phyloP scores from a whole-genome alignment of 2,329 filamentous ascomycete species.

The Talaromyces sp. region DNA sequence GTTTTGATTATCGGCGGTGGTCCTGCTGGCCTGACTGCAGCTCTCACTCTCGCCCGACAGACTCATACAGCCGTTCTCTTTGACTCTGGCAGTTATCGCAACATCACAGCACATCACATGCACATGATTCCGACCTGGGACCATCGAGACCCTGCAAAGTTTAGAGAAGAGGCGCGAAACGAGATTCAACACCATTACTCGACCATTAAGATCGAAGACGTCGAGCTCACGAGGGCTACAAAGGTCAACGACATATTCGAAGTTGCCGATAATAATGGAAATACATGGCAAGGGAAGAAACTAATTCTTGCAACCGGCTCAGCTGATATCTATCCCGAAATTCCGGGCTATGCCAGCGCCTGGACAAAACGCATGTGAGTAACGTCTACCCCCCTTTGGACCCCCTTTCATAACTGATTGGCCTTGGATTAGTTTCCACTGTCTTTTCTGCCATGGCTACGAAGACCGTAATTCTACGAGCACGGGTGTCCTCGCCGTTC shows the following conservation, averaged over 20 bases:
- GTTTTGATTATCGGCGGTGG: slow-evolving; percentile 32
- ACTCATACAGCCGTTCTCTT: slow-evolving; percentile 39
- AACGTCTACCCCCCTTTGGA: not conserved
- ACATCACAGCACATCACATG: slow-evolving; percentile 39
- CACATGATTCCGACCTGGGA: slow-evolving; percentile 39
- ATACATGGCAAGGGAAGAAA: slow-evolving; percentile 45
- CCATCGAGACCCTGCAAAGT: slow-evolving; percentile 24
- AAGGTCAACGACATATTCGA: slow-evolving; percentile 25
- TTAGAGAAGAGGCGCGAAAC: slow-evolving; percentile 3
- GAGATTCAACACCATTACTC: not conserved
- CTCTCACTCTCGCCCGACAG: slow-evolving; percentile 33
- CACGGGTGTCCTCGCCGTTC: slow-evolving; percentile 45
- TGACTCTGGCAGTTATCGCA: slow-evolving; percentile 39
- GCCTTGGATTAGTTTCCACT: slow-evolving; percentile 45
- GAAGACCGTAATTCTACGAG: slow-evolving; percentile 48
- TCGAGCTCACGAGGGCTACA: slow-evolving; percentile 13
- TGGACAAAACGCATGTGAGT: slow-evolving; percentile 49
- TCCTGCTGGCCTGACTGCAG: slow-evolving; percentile 41
- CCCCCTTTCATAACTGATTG: not conserved
- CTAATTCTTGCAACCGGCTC: slow-evolving; percentile 53
- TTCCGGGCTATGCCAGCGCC: slow-evolving; percentile 49
- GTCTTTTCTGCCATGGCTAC: slow-evolving; percentile 56
- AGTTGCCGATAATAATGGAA: slow-evolving; percentile 35
- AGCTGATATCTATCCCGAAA: slow-evolving; percentile 46
- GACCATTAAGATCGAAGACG: not conserved